Conservation (phyloP, 495 filamentous ascomycete species). For the Penicillium daleae region DNA sequence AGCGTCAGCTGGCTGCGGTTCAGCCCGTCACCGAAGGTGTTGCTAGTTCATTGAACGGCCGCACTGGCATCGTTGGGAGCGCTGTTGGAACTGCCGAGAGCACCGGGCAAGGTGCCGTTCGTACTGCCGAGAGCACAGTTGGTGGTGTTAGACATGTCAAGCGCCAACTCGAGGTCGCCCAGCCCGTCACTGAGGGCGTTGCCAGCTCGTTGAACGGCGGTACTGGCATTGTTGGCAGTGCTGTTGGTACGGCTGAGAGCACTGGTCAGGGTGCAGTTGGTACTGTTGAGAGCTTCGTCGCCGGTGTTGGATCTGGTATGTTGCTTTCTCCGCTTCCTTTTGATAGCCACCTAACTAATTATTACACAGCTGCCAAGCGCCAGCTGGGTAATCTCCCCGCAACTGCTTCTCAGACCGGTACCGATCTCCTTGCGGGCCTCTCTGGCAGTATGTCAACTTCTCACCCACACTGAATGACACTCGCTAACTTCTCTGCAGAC, state of each 20-base stretch:
- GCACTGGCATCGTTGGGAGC: slow-evolving; percentile 17
- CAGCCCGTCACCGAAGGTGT: slow-evolving; percentile 10
- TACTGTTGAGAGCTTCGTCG: slow-evolving; percentile 18
- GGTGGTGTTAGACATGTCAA: neutral
- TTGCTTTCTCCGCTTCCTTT: neutral
- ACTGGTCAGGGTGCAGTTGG: slow-evolving; percentile 16
- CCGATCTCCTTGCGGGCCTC: slow-evolving; percentile 19
- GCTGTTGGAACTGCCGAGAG: slow-evolving; percentile 22
- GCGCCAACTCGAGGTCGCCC: slow-evolving; percentile 8
- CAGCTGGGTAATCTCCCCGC: slow-evolving; percentile 20
- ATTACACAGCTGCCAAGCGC: slow-evolving; percentile 15
- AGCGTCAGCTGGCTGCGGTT: slow-evolving; percentile 11
- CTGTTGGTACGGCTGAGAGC: slow-evolving; percentile 18
- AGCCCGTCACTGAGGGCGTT: slow-evolving; percentile 11
- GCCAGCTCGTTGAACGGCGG: slow-evolving; percentile 13
- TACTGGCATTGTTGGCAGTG: slow-evolving; percentile 8
- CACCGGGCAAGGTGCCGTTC: slow-evolving; percentile 14
- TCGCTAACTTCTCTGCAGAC: slow-evolving; percentile 15
- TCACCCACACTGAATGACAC: neutral
- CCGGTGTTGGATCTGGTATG: slow-evolving; percentile 10
- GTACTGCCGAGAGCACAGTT: slow-evolving; percentile 17
- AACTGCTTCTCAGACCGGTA: slow-evolving; percentile 12
- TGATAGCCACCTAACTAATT: neutral
- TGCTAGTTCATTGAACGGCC: slow-evolving; percentile 13
- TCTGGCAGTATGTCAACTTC: slow-evolving; percentile 24